Evolutionary conservation across 345 rosid species (phyloP), one percentile per base, ranked within the genome.

Genomic region (Citrus glauca): DNA sequence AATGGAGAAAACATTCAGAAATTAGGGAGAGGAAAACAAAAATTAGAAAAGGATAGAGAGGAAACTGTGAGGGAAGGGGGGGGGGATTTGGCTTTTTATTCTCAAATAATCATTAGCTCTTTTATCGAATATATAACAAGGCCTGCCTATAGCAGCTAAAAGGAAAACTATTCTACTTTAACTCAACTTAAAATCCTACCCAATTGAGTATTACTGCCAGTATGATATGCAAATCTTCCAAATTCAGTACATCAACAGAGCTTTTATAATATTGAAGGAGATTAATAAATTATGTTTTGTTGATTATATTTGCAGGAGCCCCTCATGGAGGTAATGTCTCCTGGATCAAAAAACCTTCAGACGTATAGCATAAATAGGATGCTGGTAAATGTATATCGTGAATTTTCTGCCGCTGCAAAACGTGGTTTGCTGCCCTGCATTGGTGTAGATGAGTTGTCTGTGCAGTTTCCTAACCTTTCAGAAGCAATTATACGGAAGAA

Each of bases 261-360:
- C 27, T 65, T 66, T 76, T 75, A 10, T 37, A 32, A 16, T 24
- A 17, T 35, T 20, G 22, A 67, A 25, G 22, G 20, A 8, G 28
- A 42, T 62, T 19, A 27, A 45, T 48, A 45, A 69, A 76, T 16
- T 37, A 37, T 76, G 17, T 66, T 42, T 55, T 66, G 13, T 65
- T 67, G 69, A 42, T 60, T 82, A 32, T 73, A 79, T 75, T 82
- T 81, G 79, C 86, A 96, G 98, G 99, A 92, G 84, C 99, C 98
- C 68, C 92, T 92, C 61, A 88, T 89, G 95, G 98, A 94, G 88
- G 98, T 94, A 50, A 90, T 92, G 81, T 83, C 99, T 75, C 98
- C 97, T 76, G 91, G 85, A 78, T 88, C 93, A 42, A 96, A 96
- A 88, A 91, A 85, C 85, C 90, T 91, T 81, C 97, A 89, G 85